These are phyloP conservation scores for Lophiotrema nucula DNA, from an alignment of 495 filamentous ascomycete species.

Conservation along the genomic window DNA sequence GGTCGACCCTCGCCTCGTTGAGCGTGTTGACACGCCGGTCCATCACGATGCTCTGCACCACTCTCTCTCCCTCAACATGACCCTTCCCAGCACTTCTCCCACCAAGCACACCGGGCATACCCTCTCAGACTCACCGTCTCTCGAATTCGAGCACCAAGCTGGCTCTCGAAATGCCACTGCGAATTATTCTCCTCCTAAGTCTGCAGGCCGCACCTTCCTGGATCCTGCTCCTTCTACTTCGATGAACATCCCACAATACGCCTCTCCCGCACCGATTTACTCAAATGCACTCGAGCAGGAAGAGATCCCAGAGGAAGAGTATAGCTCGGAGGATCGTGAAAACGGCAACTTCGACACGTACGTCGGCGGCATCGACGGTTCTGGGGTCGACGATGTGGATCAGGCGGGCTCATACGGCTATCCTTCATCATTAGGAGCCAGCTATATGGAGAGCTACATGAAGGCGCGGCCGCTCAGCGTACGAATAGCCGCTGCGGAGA, in stretches of 20 bases:
- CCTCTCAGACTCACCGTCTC: slow-evolving; percentile 1
- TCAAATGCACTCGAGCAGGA: slow-evolving; percentile 6
- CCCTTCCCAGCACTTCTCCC: slow-evolving; percentile 10
- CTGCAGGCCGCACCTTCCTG: slow-evolving; percentile 39
- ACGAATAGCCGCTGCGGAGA: slow-evolving; percentile 27
- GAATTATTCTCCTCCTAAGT: background rate
- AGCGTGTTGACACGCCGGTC: background rate
- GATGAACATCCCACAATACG: slow-evolving; percentile 6
- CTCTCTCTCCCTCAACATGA: slow-evolving; percentile 8
- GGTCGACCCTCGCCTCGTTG: slow-evolving; percentile 19
- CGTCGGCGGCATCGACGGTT: slow-evolving; percentile 29
- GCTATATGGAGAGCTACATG: slow-evolving; percentile 34
- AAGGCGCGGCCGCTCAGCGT: slow-evolving; percentile 27
- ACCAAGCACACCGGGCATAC: slow-evolving; percentile 14
- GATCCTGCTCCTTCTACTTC: slow-evolving; percentile 34
- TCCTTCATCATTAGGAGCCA: slow-evolving; percentile 25
- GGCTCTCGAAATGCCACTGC: background rate
- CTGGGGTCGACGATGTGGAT: slow-evolving; percentile 28
- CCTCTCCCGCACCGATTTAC: slow-evolving; percentile 20
- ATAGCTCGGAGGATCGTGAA: background rate
- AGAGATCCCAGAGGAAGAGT: slow-evolving; percentile 12
- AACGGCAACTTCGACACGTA: slow-evolving; percentile 17
- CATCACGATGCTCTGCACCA: slow-evolving; percentile 24
- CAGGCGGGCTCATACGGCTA: slow-evolving; percentile 30
- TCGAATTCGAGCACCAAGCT: background rate